These are phyloP conservation scores for Paecilomyces formosus DNA, from an alignment of 2,329 filamentous ascomycete genomes.

Conservation along the genomic window DNA sequence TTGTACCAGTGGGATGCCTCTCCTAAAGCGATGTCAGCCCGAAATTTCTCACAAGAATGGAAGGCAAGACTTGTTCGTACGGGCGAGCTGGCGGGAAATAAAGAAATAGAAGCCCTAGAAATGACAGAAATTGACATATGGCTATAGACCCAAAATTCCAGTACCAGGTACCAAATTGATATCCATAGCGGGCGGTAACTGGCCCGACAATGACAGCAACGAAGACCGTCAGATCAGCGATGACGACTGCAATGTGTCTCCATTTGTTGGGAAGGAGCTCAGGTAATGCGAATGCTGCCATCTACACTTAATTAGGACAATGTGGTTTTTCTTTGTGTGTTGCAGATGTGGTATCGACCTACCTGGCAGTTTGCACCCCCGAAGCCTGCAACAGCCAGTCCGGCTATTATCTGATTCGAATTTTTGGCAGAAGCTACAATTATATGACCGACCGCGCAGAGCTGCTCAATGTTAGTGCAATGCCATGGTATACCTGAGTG, in stretches of 20 bases:
- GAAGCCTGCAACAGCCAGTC: conserved; percentile 37
- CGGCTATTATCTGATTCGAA: conserved; percentile 32
- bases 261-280: conserved; percentile 45
- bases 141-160: conserved; percentile 41
- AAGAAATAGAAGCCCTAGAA: conserved; percentile 35
- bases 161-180: conserved; percentile 31
- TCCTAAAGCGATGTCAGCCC: conserved; percentile 18
- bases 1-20: conserved; percentile 25
- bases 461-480: neutral
- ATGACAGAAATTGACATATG: conserved; percentile 38
- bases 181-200: conserved; percentile 38
- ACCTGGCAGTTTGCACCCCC: conserved; percentile 40
- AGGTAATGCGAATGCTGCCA: conserved; percentile 39
- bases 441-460: conserved; percentile 32
- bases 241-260: conserved; percentile 38
- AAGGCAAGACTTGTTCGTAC: conserved; percentile 16
- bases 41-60: conserved; percentile 22
- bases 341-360: no score
- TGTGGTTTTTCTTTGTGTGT: no score
- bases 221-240: conserved; percentile 37
- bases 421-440: conserved; percentile 33
- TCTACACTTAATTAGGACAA: conserved; percentile 8
- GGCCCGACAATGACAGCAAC: conserved; percentile 41
- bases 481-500: neutral
- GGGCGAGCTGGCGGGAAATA: conserved; percentile 37